A percentile compares a stretch with the other conserved stretches of the same genome.
Evolutionary conservation across 768 basidiomycete species (phyloP).

Genomic region (Calocybe cyanea): DNA sequence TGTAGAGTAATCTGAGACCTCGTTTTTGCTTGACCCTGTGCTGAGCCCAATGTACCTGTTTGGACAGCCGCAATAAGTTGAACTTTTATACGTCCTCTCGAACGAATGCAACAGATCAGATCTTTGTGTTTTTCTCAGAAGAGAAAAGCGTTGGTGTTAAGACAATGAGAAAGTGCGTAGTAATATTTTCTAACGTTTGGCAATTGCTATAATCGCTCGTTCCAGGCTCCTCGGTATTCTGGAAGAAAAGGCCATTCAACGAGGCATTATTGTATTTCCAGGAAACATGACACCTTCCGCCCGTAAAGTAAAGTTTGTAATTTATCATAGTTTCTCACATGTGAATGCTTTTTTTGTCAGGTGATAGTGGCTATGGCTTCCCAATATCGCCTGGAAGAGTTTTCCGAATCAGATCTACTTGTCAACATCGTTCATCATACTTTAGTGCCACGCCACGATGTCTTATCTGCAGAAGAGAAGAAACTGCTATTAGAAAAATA

Average conservation of each 20-base stretch:
- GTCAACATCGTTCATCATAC: conserved; percentile 98
- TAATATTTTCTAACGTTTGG: background rate
- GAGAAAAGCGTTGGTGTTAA: conserved; percentile 95
- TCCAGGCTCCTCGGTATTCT: conserved; percentile 81
- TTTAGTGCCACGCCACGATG: conserved; percentile 89
- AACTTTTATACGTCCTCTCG: conserved; percentile 85
- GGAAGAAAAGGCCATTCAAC: conserved; percentile 86
- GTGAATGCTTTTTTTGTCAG: conserved; percentile 35
- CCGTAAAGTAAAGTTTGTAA: conserved; percentile 62
- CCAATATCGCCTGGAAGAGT: conserved; percentile 89
- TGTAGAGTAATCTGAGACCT: conserved; percentile 69
- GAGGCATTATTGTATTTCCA: conserved; percentile 93
- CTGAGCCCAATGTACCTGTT: conserved; percentile 11
- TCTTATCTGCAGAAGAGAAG: conserved; percentile 85
- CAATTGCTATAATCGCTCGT: conserved; percentile 8
- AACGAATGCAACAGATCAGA: conserved; percentile 66
- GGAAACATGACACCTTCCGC: conserved; percentile 97
- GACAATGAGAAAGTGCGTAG: conserved; percentile 90
- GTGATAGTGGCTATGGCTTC: conserved; percentile 88
- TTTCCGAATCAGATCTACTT: conserved; percentile 91
- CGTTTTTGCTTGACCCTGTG: conserved; percentile 17
- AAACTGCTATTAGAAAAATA: conserved; percentile 84
- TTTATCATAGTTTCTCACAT: conserved; percentile 9
- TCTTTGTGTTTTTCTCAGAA: conserved; percentile 95
- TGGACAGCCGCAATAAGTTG: conserved; percentile 78